A percentile compares a stretch with the other conserved stretches of the same genome.
Evolutionary conservation across 1,139 yeast genomes (phyloP).

Genomic region (Diutina catenulata): DNA sequence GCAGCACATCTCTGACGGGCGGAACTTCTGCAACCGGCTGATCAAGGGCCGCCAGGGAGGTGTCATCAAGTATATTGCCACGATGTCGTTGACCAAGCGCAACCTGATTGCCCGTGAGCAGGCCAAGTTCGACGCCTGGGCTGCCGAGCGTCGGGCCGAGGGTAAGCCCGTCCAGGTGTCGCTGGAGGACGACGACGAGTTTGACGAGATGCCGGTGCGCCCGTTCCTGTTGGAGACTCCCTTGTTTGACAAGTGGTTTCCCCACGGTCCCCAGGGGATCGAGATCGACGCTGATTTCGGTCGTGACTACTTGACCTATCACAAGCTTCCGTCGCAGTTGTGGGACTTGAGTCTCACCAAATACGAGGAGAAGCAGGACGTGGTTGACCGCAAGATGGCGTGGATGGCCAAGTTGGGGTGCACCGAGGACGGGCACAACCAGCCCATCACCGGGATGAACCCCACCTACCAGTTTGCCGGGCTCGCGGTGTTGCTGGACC

Average conservation of each 20-base stretch:
- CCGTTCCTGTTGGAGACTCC: constrained; percentile 32
- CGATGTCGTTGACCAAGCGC: constrained; percentile 35
- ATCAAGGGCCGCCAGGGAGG: constrained; percentile 46
- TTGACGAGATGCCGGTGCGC: constrained; percentile 13
- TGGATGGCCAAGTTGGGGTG: constrained; percentile 31
- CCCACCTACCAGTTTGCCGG: constrained; percentile 45
- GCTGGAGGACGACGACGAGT: constrained; percentile 16
- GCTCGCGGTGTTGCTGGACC: constrained; percentile 52
- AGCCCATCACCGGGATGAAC: constrained; percentile 7
- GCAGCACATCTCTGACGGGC: constrained; percentile 34
- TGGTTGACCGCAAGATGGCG: constrained; percentile 26
- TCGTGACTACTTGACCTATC: constrained; percentile 14
- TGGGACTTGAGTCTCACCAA: constrained; percentile 15
- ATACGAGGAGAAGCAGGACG: constrained; percentile 15
- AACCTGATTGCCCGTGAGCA: constrained; percentile 17
- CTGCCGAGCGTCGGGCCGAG: background rate
- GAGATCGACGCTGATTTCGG: constrained; percentile 12
- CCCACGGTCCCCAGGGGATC: constrained; percentile 12
- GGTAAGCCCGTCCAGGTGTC: constrained; percentile 3
- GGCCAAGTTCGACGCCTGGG: constrained; percentile 9
- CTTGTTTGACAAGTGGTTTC: constrained; percentile 19
- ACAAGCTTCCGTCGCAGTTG: constrained; percentile 31
- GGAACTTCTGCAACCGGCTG: constrained; percentile 46
- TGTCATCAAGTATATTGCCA: constrained; percentile 38
- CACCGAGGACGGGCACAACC: constrained; percentile 14